phyloP scores from a whole-genome alignment of 139 green algal genomes.

The Trebouxia sp. region DNA sequence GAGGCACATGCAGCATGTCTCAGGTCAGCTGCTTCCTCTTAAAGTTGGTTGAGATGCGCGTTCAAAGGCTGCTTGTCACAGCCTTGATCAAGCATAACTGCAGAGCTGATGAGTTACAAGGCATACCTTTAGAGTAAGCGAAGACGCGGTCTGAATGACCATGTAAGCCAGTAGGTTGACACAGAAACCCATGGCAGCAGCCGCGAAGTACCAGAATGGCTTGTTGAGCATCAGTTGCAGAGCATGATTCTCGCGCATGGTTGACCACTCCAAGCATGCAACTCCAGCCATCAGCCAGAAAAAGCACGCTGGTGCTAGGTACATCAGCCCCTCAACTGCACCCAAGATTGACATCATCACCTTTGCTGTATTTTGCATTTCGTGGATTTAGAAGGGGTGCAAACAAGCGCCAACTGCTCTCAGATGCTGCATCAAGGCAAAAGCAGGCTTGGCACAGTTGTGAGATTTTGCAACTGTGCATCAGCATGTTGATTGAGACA shows the following conservation, averaged over 20 bases:
- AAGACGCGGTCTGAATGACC: conserved; percentile 80
- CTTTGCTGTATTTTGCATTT: neutral
- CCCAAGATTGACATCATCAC: neutral
- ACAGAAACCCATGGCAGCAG: conserved; percentile 81
- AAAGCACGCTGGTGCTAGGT: conserved; percentile 82
- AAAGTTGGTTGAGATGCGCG: neutral
- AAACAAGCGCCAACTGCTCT: neutral
- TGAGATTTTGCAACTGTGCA: neutral
- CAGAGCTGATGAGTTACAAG: neutral
- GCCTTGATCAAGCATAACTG: neutral
- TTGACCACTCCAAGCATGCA: conserved; percentile 43
- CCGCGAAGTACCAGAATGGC: conserved; percentile 56
- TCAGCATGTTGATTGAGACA: neutral
- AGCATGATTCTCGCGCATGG: conserved; percentile 51
- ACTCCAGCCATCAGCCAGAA: conserved; percentile 74
- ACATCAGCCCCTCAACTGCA: conserved; percentile 87
- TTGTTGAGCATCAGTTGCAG: conserved; percentile 43
- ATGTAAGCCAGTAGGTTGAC: conserved; percentile 86
- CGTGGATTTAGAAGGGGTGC: neutral
- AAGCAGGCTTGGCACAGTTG: neutral
- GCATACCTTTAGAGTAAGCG: conserved; percentile 79
- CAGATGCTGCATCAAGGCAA: neutral
- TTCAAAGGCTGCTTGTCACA: neutral
- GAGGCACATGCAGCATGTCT: too few relatives aligned
- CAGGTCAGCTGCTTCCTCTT: too few relatives aligned